Conservation (phyloP, 2,329 filamentous ascomycete species). For the Colletotrichum gigasporum region DNA sequence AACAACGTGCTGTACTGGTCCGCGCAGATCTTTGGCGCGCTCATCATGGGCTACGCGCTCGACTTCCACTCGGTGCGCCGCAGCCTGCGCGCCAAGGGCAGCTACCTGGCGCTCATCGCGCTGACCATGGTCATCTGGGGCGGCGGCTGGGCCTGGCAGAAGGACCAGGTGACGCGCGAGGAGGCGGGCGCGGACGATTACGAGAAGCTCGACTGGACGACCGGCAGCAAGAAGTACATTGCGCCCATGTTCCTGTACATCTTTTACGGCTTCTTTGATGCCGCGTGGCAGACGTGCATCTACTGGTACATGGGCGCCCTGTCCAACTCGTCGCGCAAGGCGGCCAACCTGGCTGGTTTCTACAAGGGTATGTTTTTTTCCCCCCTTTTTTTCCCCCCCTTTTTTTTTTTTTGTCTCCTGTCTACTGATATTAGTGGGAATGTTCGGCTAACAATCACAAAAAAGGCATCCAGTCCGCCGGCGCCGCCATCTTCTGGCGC, state of each 20-base stretch:
- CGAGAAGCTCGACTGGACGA: conserved; percentile 68
- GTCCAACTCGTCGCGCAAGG: conserved; percentile 90
- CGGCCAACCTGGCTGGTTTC: conserved; percentile 91
- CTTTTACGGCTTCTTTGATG: conserved; percentile 90
- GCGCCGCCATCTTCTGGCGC: conserved; percentile 79
- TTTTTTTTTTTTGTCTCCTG: no score
- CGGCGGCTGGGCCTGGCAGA: conserved; percentile 82
- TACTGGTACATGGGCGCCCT: conserved; percentile 98
- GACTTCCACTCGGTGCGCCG: conserved; percentile 70
- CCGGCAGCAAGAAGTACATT: conserved; percentile 66
- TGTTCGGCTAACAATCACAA: conserved; percentile 28
- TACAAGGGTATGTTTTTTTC: conserved; percentile 68
- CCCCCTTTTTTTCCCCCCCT: not conserved
- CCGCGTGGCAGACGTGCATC: conserved; percentile 87
- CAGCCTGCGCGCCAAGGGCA: conserved; percentile 72
- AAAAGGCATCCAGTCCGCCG: conserved; percentile 80
- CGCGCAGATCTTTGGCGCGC: conserved; percentile 80
- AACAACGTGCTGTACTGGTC: conserved; percentile 84
- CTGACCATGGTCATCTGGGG: conserved; percentile 85
- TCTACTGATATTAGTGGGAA: not conserved
- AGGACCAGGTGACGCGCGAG: conserved; percentile 62
- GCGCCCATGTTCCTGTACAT: conserved; percentile 91
- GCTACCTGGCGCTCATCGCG: conserved; percentile 68
- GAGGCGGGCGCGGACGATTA: conserved; percentile 39
- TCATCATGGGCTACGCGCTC: conserved; percentile 76